Evolutionary conservation across 2,329 filamentous ascomycete genomes (phyloP).

Genomic region (Colletotrichum acutatum): DNA sequence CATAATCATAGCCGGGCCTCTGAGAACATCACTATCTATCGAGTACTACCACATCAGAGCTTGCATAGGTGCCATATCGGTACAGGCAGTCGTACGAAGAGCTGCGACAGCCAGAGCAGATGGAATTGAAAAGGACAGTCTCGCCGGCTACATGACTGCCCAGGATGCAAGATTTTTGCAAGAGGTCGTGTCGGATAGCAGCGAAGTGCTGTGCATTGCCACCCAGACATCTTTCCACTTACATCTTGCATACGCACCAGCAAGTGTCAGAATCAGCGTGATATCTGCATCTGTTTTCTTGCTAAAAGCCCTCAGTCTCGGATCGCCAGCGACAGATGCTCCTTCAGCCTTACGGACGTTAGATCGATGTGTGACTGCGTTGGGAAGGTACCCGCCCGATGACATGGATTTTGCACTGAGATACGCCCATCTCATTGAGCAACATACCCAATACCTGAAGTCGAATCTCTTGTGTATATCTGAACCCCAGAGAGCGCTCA

Average conservation of each 20-base stretch:
- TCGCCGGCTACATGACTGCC: conserved; percentile 34
- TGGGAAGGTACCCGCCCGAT: conserved; percentile 34
- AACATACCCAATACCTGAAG: conserved; percentile 33
- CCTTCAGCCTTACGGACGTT: background rate
- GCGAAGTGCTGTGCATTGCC: conserved; percentile 33
- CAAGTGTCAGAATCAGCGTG: background rate
- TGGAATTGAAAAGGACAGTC: conserved; percentile 18
- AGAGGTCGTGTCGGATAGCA: conserved; percentile 38
- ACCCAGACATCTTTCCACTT: background rate
- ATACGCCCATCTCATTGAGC: conserved; percentile 39
- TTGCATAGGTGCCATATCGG: background rate
- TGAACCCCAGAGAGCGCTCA: background rate
- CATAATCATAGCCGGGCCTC: background rate
- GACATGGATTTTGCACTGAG: conserved; percentile 41
- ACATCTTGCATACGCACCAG: background rate
- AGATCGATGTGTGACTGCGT: conserved; percentile 33
- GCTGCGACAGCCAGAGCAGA: background rate
- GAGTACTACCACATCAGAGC: background rate
- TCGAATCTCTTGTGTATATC: background rate
- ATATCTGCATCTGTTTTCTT: background rate
- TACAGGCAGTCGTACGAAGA: background rate
- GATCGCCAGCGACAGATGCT: background rate
- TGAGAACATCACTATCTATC: background rate
- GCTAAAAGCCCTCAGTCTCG: background rate
- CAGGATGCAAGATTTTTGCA: conserved; percentile 37